These are phyloP conservation scores for Warburgia ugandensis DNA, from an alignment of 164 flowering plant genomes.

Conservation along the genomic window DNA sequence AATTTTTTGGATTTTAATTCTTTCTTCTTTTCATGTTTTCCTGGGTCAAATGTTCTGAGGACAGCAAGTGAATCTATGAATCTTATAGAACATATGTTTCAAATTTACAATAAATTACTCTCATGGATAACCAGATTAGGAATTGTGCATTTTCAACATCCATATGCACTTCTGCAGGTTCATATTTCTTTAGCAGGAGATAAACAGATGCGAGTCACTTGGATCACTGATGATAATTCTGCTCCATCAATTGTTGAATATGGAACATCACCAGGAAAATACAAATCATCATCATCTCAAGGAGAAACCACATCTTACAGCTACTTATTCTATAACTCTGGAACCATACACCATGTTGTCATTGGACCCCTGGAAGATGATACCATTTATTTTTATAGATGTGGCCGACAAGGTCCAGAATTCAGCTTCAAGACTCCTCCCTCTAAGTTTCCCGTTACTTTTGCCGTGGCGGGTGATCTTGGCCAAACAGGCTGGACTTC, in stretches of 20 bases:
- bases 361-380: constrained; percentile 75
- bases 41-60: too few species aligned
- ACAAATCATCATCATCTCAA: constrained; percentile 28
- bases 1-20: background rate
- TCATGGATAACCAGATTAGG: background rate
- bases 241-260: constrained; percentile 73
- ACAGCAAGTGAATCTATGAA: background rate
- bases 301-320: constrained; percentile 79
- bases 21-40: too few species aligned
- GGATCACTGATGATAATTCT: constrained; percentile 55
- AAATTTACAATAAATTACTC: background rate
- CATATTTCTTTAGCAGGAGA: constrained; percentile 89
- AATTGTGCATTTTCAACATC: background rate
- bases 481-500: constrained; percentile 97
- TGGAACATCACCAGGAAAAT: constrained; percentile 58
- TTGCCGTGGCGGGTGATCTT: constrained; percentile 89
- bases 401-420: constrained; percentile 81
- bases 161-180: constrained; percentile 44
- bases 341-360: constrained; percentile 83
- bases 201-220: constrained; percentile 64
- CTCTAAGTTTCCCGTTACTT: constrained; percentile 64
- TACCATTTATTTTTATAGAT: constrained; percentile 64
- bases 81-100: background rate
- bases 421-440: constrained; percentile 90
- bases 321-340: constrained; percentile 71